Evolutionary conservation across 2,329 filamentous ascomycete species (phyloP).

Genomic region (Westerdykella ornata): DNA sequence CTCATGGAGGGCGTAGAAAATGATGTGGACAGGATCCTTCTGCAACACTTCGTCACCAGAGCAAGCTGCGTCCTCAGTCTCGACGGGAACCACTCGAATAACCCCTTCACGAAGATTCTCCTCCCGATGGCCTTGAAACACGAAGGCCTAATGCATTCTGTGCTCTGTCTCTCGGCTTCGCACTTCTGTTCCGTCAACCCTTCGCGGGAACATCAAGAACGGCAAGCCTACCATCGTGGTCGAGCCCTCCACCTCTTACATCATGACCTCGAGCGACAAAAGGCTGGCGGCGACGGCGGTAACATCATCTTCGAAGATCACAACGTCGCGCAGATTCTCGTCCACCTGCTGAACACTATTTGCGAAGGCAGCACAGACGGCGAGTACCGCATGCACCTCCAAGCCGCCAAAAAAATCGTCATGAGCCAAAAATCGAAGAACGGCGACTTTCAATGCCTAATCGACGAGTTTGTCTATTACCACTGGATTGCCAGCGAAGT

Average conservation of each 20-base stretch:
- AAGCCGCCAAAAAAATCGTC: conserved; percentile 67
- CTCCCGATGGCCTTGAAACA: conserved; percentile 75
- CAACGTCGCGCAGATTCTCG: conserved; percentile 55
- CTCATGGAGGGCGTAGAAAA: conserved; percentile 79
- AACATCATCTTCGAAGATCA: conserved; percentile 46
- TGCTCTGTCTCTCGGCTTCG: conserved; percentile 74
- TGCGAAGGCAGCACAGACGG: conserved; percentile 56
- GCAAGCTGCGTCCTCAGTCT: conserved; percentile 77
- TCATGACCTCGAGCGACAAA: conserved; percentile 36
- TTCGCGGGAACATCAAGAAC: conserved; percentile 46
- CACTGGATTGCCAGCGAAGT: conserved; percentile 58
- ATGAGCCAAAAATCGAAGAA: conserved; percentile 53
- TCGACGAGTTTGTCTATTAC: conserved; percentile 76
- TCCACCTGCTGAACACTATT: conserved; percentile 56
- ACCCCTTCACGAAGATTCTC: conserved; percentile 79
- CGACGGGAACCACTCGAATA: conserved; percentile 65
- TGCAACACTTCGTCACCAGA: conserved; percentile 74
- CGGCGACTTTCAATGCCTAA: conserved; percentile 64
- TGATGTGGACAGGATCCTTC: conserved; percentile 68
- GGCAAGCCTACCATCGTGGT: conserved; percentile 40
- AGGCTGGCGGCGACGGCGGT: conserved; percentile 29
- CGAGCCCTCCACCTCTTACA: conserved; percentile 47
- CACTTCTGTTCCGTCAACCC: conserved; percentile 55
- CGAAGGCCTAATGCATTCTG: conserved; percentile 80
- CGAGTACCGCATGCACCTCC: conserved; percentile 72